Base-by-base conservation (phyloP, 768 basidiomycete species). In the Russula earlei region DNA sequence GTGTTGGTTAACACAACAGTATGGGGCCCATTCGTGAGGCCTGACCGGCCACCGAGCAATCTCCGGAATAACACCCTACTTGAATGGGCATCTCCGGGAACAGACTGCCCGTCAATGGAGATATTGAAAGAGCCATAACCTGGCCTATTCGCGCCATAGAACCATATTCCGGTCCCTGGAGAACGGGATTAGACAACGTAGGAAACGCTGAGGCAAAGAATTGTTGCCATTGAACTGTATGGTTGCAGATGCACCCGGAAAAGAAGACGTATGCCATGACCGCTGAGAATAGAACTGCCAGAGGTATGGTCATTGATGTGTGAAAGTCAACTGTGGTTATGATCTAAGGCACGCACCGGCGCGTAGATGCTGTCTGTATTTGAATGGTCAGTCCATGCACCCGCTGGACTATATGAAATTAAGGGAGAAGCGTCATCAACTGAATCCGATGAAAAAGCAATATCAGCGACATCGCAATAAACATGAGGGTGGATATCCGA, bases 391-490 rank as follows among this genome's bases (percentile, higher is more conserved):
- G 64, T 64, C 80, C 79, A 82, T 55, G 77, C 76, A 54, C 71
- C 74, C 62, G 66, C 65, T 55, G 79, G 79, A 29, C 68, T 64
- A 62, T 81, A 82, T 55, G 70, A 62, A 64, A 82, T 73, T 55
- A 80, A 69, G 65, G 80, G 77, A 59, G 80, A 80, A 65, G 72
- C 69, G 62, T 82, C 80, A 63, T 81, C 80, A 63, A 77, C 81
- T 83, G 31, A 20, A 29, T 52, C n/a, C 9, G 19, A 44, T n/a
- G 25, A 6, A 46, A 46, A 10, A 44, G n/a, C 4, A 14, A 25
- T 15, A n/a, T 57, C 24, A 46, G 19, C 15, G 25, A 25, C 3
- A 10, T 40, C 20, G n/a, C 19, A 20, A 37, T 9, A n/a, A 27
- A 20, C 4, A 22, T 33, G 3, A 12, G n/a, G 43, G 31, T 8